phyloP scores from a whole-genome alignment of 2,329 filamentous ascomycete species.

The Sarocladium strictum region DNA sequence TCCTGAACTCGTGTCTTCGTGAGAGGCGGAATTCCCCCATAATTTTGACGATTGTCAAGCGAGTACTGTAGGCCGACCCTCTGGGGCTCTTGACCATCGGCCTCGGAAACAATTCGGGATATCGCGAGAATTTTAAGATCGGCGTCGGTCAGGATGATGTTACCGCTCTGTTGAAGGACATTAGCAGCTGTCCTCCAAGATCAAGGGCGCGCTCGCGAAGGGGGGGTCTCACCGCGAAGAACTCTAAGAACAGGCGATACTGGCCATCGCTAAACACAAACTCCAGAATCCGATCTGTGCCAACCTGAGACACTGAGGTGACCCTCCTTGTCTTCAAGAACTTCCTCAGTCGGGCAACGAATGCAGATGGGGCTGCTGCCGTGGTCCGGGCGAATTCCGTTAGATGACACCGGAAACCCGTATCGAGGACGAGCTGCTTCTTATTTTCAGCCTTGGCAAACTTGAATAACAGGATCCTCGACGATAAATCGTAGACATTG shows the following conservation, averaged over 20 bases:
- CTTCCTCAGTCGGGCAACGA: slow-evolving; percentile 81
- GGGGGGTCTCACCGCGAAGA: slow-evolving; percentile 60
- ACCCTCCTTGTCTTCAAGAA: slow-evolving; percentile 80
- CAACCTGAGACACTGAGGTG: slow-evolving; percentile 76
- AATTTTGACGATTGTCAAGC: slow-evolving; percentile 79
- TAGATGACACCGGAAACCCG: slow-evolving; percentile 91
- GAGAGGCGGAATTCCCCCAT: slow-evolving; percentile 64
- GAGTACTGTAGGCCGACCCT: slow-evolving; percentile 73
- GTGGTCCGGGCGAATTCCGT: slow-evolving; percentile 87
- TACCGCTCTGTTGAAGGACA: slow-evolving; percentile 57
- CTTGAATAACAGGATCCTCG: slow-evolving; percentile 91
- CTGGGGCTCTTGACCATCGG: slow-evolving; percentile 78
- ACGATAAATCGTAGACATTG: slow-evolving; percentile 94
- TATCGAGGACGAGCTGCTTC: slow-evolving; percentile 87
- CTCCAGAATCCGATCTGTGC: slow-evolving; percentile 89
- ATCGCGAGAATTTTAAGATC: slow-evolving; percentile 78
- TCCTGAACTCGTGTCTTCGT: slow-evolving; percentile 66
- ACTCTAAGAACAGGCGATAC: slow-evolving; percentile 85
- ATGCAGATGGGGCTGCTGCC: slow-evolving; percentile 74
- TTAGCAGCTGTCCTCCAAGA: neutral
- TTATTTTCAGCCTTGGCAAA: slow-evolving; percentile 86
- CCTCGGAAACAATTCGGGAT: slow-evolving; percentile 72
- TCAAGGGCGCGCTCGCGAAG: neutral
- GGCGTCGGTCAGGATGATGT: slow-evolving; percentile 85
- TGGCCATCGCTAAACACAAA: slow-evolving; percentile 88